Conservation (phyloP, 805 yeast species). For the Starmerella sp. region DNA sequence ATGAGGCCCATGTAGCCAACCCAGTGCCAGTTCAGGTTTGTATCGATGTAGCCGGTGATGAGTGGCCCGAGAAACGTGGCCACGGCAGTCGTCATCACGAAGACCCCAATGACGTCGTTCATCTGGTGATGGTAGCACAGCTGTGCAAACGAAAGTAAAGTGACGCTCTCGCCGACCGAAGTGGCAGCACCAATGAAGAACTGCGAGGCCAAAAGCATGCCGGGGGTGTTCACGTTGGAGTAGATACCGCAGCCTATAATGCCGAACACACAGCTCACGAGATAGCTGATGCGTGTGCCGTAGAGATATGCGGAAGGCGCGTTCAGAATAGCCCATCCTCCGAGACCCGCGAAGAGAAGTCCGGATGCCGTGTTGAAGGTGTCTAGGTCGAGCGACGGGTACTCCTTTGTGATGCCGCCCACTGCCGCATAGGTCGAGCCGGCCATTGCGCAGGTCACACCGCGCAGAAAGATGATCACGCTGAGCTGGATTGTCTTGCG, state of each 20-base stretch:
- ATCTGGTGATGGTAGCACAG: conserved; percentile 67
- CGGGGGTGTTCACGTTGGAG: conserved; percentile 41
- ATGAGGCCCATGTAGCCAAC: conserved; percentile 60
- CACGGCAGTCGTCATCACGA: conserved; percentile 61
- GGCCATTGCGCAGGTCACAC: conserved; percentile 42
- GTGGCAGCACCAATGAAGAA: conserved; percentile 65
- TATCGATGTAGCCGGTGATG: conserved; percentile 58
- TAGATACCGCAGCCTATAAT: conserved; percentile 60
- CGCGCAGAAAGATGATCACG: conserved; percentile 30
- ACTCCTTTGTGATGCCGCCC: conserved; percentile 46
- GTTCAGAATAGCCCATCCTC: conserved; percentile 47
- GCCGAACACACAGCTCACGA: conserved; percentile 50
- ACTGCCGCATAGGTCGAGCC: conserved; percentile 66
- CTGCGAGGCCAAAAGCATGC: conserved; percentile 63
- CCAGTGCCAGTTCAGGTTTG: conserved; percentile 57
- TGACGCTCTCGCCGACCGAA: conserved; percentile 62
- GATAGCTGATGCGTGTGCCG: conserved; percentile 54
- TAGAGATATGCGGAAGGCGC: conserved; percentile 61
- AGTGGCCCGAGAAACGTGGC: conserved; percentile 74
- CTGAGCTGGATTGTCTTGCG: conserved; percentile 39
- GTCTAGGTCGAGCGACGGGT: conserved; percentile 48
- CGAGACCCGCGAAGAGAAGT: conserved; percentile 57
- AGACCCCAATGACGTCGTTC: conserved; percentile 58
- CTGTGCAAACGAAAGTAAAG: conserved; percentile 54
- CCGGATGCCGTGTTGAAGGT: conserved; percentile 74